Evolutionary conservation across 2,329 filamentous ascomycete genomes (phyloP).

Genomic region (Fusarium drepaniforme): DNA sequence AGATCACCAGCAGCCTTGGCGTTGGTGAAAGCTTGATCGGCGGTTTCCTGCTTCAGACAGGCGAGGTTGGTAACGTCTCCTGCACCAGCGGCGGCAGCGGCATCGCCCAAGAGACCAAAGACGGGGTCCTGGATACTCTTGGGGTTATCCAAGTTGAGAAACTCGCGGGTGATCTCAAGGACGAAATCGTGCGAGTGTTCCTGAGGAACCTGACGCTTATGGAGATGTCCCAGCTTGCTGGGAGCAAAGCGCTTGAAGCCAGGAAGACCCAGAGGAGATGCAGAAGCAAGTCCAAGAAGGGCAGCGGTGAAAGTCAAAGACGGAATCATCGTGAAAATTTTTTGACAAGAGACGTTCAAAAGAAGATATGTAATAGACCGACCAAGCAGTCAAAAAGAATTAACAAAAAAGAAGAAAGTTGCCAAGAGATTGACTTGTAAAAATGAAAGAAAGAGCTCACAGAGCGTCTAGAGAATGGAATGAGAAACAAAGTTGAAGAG

Average conservation of each 20-base stretch:
- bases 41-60: conserved; percentile 61
- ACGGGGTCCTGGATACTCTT: conserved; percentile 63
- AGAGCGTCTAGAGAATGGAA: conserved; percentile 2
- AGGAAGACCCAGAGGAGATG: not conserved
- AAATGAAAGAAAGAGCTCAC: conserved; percentile 1
- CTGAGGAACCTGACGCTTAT: conserved; percentile 63
- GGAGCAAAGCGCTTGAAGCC: conserved; percentile 23
- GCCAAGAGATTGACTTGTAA: not conserved
- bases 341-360: not conserved
- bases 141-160: conserved; percentile 63
- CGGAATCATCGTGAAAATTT: not conserved
- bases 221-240: conserved; percentile 7
- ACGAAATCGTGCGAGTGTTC: conserved; percentile 67
- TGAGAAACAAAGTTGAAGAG: not conserved
- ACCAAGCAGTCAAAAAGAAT: not conserved
- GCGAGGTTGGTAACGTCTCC: conserved; percentile 59
- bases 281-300: not conserved
- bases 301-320: not conserved
- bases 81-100: conserved; percentile 54
- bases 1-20: conserved; percentile 65
- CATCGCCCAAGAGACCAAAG: conserved; percentile 60
- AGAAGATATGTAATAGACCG: not conserved
- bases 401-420: not conserved
- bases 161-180: conserved; percentile 57
- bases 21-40: conserved; percentile 71